phyloP scores from a whole-genome alignment of 2,329 filamentous ascomycete genomes.

The Chrysoporthe austroafricana region DNA sequence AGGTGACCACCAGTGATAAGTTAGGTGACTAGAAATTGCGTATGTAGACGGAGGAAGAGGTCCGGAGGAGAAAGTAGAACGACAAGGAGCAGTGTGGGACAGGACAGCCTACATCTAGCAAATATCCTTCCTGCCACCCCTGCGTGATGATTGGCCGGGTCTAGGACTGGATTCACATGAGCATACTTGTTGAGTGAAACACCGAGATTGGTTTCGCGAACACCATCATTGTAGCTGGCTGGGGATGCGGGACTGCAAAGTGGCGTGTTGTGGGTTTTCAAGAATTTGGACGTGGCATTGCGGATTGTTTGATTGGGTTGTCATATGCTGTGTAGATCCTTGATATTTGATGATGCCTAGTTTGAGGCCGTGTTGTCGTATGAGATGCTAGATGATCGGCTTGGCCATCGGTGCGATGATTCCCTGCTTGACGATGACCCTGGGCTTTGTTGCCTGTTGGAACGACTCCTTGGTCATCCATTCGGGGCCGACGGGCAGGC shows the following conservation, averaged over 20 bases:
- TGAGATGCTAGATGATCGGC: conserved; percentile 51
- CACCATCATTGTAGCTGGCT: neutral
- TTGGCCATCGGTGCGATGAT: conserved; percentile 86
- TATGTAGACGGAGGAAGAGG: neutral
- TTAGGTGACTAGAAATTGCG: neutral
- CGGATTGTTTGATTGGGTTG: neutral
- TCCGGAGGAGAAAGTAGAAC: neutral
- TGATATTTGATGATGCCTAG: neutral
- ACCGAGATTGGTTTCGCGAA: neutral
- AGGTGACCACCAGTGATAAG: neutral
- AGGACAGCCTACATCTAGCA: neutral
- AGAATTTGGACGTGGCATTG: neutral
- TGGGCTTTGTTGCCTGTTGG: conserved; percentile 86
- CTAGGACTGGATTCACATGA: neutral
- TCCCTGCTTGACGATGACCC: conserved; percentile 88
- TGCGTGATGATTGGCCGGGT: neutral
- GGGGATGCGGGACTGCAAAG: neutral
- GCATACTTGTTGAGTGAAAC: neutral
- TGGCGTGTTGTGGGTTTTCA: no score
- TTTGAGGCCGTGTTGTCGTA: neutral
- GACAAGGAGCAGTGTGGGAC: neutral
- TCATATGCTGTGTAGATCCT: neutral
- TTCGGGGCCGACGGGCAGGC: conserved; percentile 87
- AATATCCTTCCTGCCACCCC: neutral
- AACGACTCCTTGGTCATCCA: conserved; percentile 97